Evolutionary conservation across 352 stramenopile species (phyloP).

Genomic region (Blastocystis hominis): DNA sequence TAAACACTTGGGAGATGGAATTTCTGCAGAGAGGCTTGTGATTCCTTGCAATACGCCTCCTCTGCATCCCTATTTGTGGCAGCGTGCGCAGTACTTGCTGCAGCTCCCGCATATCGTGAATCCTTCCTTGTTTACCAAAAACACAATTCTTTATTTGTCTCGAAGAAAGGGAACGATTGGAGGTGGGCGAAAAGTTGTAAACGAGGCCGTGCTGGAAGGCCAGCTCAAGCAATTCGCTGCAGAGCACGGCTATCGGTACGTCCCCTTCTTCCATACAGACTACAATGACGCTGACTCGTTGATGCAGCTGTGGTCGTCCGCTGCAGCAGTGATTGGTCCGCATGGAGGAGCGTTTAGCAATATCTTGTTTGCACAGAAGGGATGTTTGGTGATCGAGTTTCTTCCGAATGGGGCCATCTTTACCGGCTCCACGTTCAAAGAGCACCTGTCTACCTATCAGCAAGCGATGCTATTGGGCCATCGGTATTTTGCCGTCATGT

Average conservation of each 20-base stretch:
- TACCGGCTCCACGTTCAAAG: background rate
- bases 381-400: conserved; percentile 27
- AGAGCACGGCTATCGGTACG: conserved; percentile 1
- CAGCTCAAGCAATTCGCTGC: background rate
- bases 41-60: conserved; percentile 34
- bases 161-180: background rate
- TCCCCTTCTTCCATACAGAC: conserved; percentile 25
- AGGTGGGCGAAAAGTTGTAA: conserved; percentile 9
- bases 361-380: conserved; percentile 27
- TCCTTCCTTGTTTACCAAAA: background rate
- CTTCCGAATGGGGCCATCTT: conserved; percentile 33
- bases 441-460: conserved; percentile 17
- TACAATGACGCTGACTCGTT: background rate
- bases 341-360: conserved; percentile 53
- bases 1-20: background rate
- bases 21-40: background rate
- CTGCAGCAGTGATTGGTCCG: conserved; percentile 5
- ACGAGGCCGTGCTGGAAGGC: conserved; percentile 13
- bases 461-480: conserved; percentile 11
- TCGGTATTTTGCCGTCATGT: conserved; percentile 45
- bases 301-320: conserved; percentile 35
- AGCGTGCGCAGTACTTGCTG: conserved; percentile 39
- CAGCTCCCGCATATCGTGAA: conserved; percentile 11
- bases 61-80: conserved; percentile 53
- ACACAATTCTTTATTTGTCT: conserved; percentile 35